Evolutionary conservation across 2,329 filamentous ascomycete genomes (phyloP).

Genomic region (Volutella citrinella): DNA sequence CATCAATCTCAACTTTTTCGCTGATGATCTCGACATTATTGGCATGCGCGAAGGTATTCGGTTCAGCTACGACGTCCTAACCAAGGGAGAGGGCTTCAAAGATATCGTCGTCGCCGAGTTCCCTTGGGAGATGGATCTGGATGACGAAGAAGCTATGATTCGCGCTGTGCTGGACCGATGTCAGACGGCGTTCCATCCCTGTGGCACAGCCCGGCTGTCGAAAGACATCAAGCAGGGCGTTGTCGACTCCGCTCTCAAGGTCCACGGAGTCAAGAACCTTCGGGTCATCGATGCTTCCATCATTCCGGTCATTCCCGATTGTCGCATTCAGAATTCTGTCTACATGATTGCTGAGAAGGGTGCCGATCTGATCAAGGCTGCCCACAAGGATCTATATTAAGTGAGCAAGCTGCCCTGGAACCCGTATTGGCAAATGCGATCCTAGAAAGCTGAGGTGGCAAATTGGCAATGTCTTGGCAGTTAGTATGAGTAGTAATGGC

Average conservation of each 20-base stretch:
- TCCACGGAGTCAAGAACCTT: slow-evolving; percentile 51
- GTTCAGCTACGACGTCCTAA: slow-evolving; percentile 54
- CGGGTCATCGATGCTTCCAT: slow-evolving; percentile 55
- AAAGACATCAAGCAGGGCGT: slow-evolving; percentile 50
- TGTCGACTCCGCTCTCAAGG: slow-evolving; percentile 48
- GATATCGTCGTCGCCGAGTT: slow-evolving; percentile 52
- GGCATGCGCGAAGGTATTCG: slow-evolving; percentile 56
- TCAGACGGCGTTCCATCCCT: slow-evolving; percentile 58
- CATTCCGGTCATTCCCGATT: slow-evolving; percentile 54
- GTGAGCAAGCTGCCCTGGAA: no score
- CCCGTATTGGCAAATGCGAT: no score
- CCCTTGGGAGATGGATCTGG: slow-evolving; percentile 57
- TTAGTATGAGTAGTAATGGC: no score
- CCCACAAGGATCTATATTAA: background rate
- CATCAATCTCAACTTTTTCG: slow-evolving; percentile 60
- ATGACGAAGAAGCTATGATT: slow-evolving; percentile 55
- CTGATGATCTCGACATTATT: slow-evolving; percentile 49
- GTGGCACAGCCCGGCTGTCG: slow-evolving; percentile 51
- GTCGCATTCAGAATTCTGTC: slow-evolving; percentile 56
- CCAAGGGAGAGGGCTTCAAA: slow-evolving; percentile 53
- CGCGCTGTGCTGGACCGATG: slow-evolving; percentile 52
- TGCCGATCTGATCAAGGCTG: background rate
- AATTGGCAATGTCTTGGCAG: no score
- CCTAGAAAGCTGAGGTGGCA: no score
- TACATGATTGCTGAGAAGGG: slow-evolving; percentile 59